Evolutionary conservation across 1,284 basidiomycete genomes (phyloP).

Genomic region (Schizophyllum commune): DNA sequence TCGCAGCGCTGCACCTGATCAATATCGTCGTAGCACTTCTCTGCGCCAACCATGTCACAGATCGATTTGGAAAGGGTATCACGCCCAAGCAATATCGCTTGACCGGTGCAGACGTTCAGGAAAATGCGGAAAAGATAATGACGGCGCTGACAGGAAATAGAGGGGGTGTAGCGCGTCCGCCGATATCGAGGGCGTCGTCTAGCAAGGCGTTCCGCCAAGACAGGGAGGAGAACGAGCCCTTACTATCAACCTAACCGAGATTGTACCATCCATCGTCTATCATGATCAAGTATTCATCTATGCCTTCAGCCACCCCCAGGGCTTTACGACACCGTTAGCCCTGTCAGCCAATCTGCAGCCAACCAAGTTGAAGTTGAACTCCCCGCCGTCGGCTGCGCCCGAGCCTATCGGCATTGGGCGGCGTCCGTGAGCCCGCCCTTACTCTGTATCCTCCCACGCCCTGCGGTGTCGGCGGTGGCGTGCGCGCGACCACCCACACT

Average conservation of each 20-base stretch:
- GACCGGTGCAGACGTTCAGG: conserved; percentile 33
- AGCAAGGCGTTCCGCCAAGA: background rate
- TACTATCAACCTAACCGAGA: background rate
- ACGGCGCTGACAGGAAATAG: background rate
- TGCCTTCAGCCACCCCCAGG: background rate
- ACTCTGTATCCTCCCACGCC: background rate
- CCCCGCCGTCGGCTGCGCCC: background rate
- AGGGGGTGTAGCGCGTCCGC: background rate
- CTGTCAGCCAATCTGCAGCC: no score
- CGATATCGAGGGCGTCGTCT: background rate
- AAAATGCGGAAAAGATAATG: conserved; percentile 29
- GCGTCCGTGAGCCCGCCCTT: background rate
- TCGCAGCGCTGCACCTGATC: conserved; percentile 56
- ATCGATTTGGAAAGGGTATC: conserved; percentile 64
- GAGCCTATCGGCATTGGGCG: background rate
- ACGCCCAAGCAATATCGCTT: conserved; percentile 63
- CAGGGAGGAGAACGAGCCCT: background rate
- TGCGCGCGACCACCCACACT: background rate
- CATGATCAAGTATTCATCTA: background rate
- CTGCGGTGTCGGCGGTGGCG: background rate
- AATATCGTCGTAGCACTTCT: conserved; percentile 60
- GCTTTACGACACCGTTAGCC: no score
- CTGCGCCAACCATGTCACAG: conserved; percentile 69
- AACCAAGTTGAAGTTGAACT: no score
- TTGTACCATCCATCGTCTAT: no score